Evolutionary conservation across 179 eudicot species (phyloP), one percentile per base, ranked within the genome.

Genomic region (Pouteria campechiana): DNA sequence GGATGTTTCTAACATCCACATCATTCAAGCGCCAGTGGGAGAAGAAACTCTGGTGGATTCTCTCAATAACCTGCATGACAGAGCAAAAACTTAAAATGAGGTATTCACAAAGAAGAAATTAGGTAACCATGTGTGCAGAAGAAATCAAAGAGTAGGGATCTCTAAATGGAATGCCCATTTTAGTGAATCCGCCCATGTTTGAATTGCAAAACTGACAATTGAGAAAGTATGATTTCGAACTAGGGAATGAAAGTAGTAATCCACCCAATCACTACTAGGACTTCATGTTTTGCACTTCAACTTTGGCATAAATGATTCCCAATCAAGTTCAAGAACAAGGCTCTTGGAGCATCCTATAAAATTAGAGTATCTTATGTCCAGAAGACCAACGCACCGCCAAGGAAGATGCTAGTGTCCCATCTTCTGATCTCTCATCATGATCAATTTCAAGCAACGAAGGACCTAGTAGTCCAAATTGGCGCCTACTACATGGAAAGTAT

Each of bases 391-490:
- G 73, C 68, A 90, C 99, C 58, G 78, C 73, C 67, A 83, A 73
- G 36, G 75, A 87, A 36, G 94, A 87, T 21, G 99, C 92, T 57
- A 92, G 52, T 44, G 94, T 92, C 61, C 99, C 99, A 22, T 72
- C 88, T 63, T 92, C 99, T 48, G 96, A 72, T 53, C 96, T 77
- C 67, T 92, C 99, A 48, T 92, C 99, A 68, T 73, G 92, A 72
- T 80, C 96, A 69, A 81, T 75, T 59, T 92, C 99, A 60, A 92
- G 96, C 24, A 92, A 92, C 11, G 99, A 92, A 51, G 96, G 92
- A 20, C 99, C 99, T 16, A 79, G 68, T 37, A 92, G 96, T 41
- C 99, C 99, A 66, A 92, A 92, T 52, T 92, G 99, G 22, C 94
- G 79, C 63, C 99, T 73, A 60, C 99, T 92, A 59, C 92, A 92